A percentile compares a stretch with the other conserved stretches of the same genome.
phyloP scores from a whole-genome alignment of 176 grass and related monocot genomes.

The Microstegium vimineum region DNA sequence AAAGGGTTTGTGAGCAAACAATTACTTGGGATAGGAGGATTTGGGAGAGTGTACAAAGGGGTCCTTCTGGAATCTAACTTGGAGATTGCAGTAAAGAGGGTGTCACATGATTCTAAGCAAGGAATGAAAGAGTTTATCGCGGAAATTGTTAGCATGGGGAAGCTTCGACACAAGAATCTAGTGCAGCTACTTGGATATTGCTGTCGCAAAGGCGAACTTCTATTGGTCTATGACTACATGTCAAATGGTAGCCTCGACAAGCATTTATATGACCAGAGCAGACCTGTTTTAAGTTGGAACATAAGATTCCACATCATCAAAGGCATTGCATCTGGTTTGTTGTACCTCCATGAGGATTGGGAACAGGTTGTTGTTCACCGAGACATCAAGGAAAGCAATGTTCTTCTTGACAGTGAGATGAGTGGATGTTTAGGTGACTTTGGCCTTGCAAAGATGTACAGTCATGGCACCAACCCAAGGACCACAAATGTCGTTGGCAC shows the following conservation, averaged over 20 bases:
- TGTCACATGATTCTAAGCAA: slow-evolving; percentile 44
- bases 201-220: slow-evolving; percentile 39
- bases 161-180: slow-evolving; percentile 42
- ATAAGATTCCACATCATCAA: slow-evolving; percentile 45
- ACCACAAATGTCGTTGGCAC: slow-evolving; percentile 49
- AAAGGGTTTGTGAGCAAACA: slow-evolving; percentile 37
- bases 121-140: slow-evolving; percentile 49
- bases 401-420: slow-evolving; percentile 41
- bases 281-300: slow-evolving; percentile 24
- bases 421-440: slow-evolving; percentile 43
- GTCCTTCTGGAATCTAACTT: slow-evolving; percentile 24
- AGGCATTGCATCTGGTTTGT: slow-evolving; percentile 40
- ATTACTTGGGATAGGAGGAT: slow-evolving; percentile 50
- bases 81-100: slow-evolving; percentile 40
- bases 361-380: slow-evolving; percentile 45
- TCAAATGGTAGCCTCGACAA: slow-evolving; percentile 51
- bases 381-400: slow-evolving; percentile 54
- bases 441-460: slow-evolving; percentile 46
- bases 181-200: slow-evolving; percentile 54
- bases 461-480: slow-evolving; percentile 34
- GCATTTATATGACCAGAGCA: slow-evolving; percentile 20
- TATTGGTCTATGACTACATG: slow-evolving; percentile 53
- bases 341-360: slow-evolving; percentile 54
- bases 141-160: slow-evolving; percentile 46
- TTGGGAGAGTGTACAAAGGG: slow-evolving; percentile 54